Conservation (phyloP, 768 basidiomycete species). For the Dentipellis sp. region DNA sequence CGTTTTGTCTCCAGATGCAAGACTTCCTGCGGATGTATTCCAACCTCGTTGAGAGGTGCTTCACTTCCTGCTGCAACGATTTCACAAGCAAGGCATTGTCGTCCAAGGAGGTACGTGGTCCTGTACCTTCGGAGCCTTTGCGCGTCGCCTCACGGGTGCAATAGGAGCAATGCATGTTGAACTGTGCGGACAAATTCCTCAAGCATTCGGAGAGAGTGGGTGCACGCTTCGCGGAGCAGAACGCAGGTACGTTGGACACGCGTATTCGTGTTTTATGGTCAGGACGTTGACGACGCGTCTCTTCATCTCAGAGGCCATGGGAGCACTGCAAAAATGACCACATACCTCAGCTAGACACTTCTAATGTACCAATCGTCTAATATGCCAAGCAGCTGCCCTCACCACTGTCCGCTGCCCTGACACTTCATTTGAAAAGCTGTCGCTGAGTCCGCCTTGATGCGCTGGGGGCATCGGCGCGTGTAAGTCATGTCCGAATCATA, state of each 20-base stretch:
- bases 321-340: conserved; percentile 24
- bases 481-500: no score
- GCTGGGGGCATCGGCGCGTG: no score
- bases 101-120: conserved; percentile 69
- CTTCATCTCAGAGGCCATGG: conserved; percentile 29
- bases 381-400: no score
- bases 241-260: conserved; percentile 58
- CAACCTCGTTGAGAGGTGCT: conserved; percentile 91
- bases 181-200: conserved; percentile 96
- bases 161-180: conserved; percentile 82
- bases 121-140: background rate
- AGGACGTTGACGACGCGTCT: background rate
- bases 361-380: no score
- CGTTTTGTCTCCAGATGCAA: conserved; percentile 66
- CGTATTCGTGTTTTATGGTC: background rate
- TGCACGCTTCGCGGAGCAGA: conserved; percentile 84
- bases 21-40: conserved; percentile 96
- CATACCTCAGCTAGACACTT: no score
- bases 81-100: conserved; percentile 93
- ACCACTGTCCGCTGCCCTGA: no score
- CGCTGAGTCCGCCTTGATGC: no score
- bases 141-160: background rate
- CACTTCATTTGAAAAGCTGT: no score
- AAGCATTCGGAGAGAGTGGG: conserved; percentile 94
- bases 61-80: conserved; percentile 91